Base-by-base conservation (phyloP, 805 yeast genomes). In the Candida quercuum region DNA sequence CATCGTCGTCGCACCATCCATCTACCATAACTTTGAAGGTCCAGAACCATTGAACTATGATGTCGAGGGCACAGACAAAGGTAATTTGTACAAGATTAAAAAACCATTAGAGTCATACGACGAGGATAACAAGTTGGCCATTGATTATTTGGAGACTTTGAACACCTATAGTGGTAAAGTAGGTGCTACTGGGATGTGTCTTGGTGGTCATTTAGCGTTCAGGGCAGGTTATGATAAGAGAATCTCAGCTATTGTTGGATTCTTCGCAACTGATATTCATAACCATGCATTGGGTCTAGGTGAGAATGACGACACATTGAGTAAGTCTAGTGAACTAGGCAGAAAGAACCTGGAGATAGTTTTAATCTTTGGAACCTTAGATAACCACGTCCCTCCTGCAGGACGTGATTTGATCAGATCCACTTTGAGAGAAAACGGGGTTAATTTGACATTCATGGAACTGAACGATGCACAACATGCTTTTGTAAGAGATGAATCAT, bases 181-280 rank as follows among this genome's bases (percentile, higher is more conserved):
- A 47, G 93, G 93, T 26, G 81, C 88, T 32, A 82, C 91, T 3
- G 94, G 93, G 15, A 85, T 85, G 93, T 85, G 94, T 57, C 71
- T 84, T 26, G 93, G 93, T 16, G 94, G 93, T 1, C 93, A 84
- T 55, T 64, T 83, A 49, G 91, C 93, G 1, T 81, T 72, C 62
- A 67, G 94, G 47, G 78, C 84, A 3, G 78, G 81, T 3, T 65
- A 82, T 46, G 86, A 83, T 51, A 64, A 69, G 26, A 61, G 86
- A 40, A 76, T 84, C 32, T 63, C 65, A 11, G 86, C 89, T 14
- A 71, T 81, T 10, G 83, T 82, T 15, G 77, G 88, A 43, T 84
- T 82, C 61, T 84, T 84, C 63, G 85, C 87, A 12, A 84, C 94
- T 6, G 93, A 84, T 51, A 79, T 85, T 52, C 93, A 85, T 55